Evolutionary conservation across 2,329 filamentous ascomycete genomes (phyloP).

Genomic region (Aspergillus transmontanensis): DNA sequence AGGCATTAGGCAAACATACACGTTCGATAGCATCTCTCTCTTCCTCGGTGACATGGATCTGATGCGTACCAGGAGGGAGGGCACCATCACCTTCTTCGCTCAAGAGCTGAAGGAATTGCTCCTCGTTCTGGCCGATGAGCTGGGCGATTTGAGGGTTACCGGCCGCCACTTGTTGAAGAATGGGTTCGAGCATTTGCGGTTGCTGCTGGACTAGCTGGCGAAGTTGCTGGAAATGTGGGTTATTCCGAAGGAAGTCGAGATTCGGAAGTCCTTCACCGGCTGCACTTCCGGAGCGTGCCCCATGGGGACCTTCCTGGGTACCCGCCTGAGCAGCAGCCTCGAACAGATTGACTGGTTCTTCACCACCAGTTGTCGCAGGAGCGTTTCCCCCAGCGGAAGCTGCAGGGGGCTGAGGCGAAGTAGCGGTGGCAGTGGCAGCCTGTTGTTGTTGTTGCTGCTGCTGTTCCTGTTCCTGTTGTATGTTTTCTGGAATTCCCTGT

Average conservation of each 20-base stretch:
- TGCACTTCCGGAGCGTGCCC: constrained; percentile 44
- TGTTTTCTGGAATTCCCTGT: constrained; percentile 86
- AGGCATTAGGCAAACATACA: constrained; percentile 55
- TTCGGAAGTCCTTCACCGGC: constrained; percentile 66
- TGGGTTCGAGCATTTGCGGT: constrained; percentile 97
- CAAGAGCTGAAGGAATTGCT: constrained; percentile 87
- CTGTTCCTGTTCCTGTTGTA: constrained; percentile 74
- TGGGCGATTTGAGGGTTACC: constrained; percentile 94
- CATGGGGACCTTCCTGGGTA: constrained; percentile 44
- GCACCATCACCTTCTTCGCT: constrained; percentile 81
- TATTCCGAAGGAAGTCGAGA: constrained; percentile 90
- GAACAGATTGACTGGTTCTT: constrained; percentile 81
- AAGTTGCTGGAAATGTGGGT: constrained; percentile 96
- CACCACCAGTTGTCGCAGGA: constrained; percentile 45
- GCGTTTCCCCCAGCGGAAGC: constrained; percentile 32
- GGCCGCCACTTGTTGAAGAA: constrained; percentile 90
- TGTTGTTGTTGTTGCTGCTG: constrained; percentile 68
- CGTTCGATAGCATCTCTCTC: constrained; percentile 96
- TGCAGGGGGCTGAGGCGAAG: constrained; percentile 42
- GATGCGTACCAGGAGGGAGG: constrained; percentile 83
- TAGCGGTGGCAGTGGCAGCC: constrained; percentile 48
- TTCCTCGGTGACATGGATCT: constrained; percentile 90
- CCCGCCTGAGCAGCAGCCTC: constrained; percentile 84
- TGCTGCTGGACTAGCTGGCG: constrained; percentile 97
- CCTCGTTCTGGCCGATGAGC: constrained; percentile 86